These are phyloP conservation scores for Plantago ovata DNA, from an alignment of 257 asterid species.

Conservation along the genomic window DNA sequence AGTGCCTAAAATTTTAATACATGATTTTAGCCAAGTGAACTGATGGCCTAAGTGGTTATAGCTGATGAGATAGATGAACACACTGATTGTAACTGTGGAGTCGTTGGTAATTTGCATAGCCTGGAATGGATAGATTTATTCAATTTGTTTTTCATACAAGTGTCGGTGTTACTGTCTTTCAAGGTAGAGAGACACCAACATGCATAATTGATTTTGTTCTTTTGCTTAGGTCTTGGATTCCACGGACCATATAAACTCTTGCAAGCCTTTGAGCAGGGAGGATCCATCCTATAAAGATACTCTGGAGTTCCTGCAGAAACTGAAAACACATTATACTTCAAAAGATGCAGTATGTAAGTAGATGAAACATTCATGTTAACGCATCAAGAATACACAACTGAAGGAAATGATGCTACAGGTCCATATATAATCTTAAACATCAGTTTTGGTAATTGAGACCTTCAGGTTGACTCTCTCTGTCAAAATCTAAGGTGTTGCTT, in stretches of 20 bases:
- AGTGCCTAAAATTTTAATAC: no score
- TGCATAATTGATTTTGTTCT: not conserved
- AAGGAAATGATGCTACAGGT: not conserved
- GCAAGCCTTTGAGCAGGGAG: slow-evolving; percentile 79
- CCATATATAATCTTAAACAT: not conserved
- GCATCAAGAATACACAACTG: no score
- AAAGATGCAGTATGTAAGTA: slow-evolving; percentile 21
- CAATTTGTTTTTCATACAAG: not conserved
- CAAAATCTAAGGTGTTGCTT: no score
- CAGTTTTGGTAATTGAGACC: not conserved
- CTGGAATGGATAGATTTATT: not conserved
- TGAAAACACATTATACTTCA: slow-evolving; percentile 50
- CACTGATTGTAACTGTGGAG: no score
- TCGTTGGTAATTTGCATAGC: no score
- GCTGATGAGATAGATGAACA: no score
- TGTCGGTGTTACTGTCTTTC: no score
- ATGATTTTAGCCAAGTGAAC: no score
- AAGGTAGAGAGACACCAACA: slow-evolving; percentile 11
- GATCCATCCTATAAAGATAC: slow-evolving; percentile 94
- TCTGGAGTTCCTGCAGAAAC: slow-evolving; percentile 65
- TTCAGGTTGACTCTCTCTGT: not conserved
- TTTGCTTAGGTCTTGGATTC: slow-evolving; percentile 83
- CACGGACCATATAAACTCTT: slow-evolving; percentile 92
- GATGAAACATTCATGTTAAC: not conserved
- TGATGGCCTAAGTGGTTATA: no score